Percentiles rank a stretch among this genome's conserved stretches.
Evolutionary conservation across 73 alveolate genomes (phyloP).

Genomic region (Paramecium biaurelia): DNA sequence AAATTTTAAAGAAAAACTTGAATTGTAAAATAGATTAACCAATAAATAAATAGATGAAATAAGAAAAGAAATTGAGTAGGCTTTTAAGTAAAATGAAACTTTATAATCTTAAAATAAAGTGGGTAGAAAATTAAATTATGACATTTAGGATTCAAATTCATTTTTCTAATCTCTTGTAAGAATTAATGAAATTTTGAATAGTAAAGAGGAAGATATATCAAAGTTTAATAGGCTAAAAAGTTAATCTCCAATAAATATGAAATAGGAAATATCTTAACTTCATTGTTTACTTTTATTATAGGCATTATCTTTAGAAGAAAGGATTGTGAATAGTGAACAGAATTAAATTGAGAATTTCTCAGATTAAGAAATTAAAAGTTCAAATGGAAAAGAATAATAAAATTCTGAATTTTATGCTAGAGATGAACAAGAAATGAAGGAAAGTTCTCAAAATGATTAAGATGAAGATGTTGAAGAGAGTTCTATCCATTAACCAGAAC

Average conservation of each 20-base stretch:
- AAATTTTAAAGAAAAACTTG: not conserved
- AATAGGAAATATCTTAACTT: not conserved
- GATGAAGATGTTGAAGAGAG: not conserved
- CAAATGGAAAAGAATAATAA: not conserved
- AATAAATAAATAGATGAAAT: not conserved
- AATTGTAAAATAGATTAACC: not conserved
- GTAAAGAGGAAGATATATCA: not conserved
- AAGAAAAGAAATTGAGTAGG: not conserved
- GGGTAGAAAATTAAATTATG: not conserved
- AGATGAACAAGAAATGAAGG: not conserved
- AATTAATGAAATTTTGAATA: conserved; percentile 6
- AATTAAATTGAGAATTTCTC: not conserved
- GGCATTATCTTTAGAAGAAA: not conserved
- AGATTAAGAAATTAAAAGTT: not conserved
- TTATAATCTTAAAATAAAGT: not conserved
- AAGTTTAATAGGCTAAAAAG: not conserved
- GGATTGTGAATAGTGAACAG: not conserved
- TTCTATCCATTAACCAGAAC: not conserved
- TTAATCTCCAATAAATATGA: not conserved
- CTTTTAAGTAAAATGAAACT: not conserved
- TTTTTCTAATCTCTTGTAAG: not conserved
- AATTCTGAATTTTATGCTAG: not conserved
- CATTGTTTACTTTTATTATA: not conserved
- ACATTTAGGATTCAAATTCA: not conserved
- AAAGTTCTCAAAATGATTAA: not conserved